Percentiles rank a stretch among this genome's conserved stretches.
These are phyloP conservation scores for Jasminum sambac DNA, from an alignment of 257 asterid species.

Conservation along the genomic window DNA sequence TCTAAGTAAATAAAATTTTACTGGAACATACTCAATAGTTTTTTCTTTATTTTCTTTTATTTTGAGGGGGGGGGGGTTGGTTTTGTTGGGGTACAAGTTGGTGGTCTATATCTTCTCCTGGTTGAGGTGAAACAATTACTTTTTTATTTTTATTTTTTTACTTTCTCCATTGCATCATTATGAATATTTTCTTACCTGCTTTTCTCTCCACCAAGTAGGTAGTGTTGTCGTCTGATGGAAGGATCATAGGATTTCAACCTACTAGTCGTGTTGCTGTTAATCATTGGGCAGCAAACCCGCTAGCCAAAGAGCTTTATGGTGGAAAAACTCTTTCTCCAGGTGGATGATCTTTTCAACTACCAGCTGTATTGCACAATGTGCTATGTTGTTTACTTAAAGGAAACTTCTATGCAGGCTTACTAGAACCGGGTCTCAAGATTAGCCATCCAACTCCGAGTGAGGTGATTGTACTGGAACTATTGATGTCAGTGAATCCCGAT, in stretches of 20 bases:
- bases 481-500: slow-evolving; percentile 58
- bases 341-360: slow-evolving; percentile 21
- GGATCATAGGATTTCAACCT: slow-evolving; percentile 71
- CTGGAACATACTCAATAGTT: no score
- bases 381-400: not conserved
- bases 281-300: slow-evolving; percentile 83
- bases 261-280: slow-evolving; percentile 78
- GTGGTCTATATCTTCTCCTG: not conserved
- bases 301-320: slow-evolving; percentile 70
- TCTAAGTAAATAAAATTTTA: no score
- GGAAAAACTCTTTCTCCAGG: slow-evolving; percentile 75
- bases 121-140: slow-evolving; percentile 4
- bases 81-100: not conserved
- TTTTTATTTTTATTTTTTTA: no score
- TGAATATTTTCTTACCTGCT: not conserved
- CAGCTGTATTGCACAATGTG: not conserved
- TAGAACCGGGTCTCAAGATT: slow-evolving; percentile 69
- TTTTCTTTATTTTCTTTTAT: no score
- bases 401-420: slow-evolving; percentile 50
- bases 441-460: slow-evolving; percentile 42
- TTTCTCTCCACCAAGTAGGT: slow-evolving; percentile 40
- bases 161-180: no score
- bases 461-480: slow-evolving; percentile 58
- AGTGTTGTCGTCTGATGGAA: slow-evolving; percentile 55
- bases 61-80: no score